phyloP scores from a whole-genome alignment of 441 rosid species.

The Corymbia citriodora region DNA sequence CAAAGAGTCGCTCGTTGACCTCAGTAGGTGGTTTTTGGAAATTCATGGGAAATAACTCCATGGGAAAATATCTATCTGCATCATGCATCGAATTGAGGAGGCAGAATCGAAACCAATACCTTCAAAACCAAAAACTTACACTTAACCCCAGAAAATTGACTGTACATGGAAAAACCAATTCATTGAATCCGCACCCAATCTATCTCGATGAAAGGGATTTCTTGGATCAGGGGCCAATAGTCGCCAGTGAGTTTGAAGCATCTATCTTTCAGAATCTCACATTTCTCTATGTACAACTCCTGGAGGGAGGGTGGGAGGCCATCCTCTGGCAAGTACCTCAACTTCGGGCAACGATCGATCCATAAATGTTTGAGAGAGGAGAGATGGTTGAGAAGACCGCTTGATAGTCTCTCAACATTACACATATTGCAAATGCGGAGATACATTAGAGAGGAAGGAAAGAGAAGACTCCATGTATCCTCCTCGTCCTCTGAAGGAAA shows the following conservation, averaged over 20 bases:
- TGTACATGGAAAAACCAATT: not conserved
- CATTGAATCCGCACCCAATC: not conserved
- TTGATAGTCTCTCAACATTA: not conserved
- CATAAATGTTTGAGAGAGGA: not conserved
- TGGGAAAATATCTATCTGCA: not conserved
- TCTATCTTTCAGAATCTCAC: not conserved
- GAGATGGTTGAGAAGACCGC: not conserved
- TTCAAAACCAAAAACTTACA: not conserved
- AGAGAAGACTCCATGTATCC: not conserved
- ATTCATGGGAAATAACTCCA: not conserved
- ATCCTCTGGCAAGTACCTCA: not conserved
- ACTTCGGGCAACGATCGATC: not conserved
- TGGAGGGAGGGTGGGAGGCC: not conserved
- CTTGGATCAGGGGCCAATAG: not conserved
- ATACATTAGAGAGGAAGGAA: not conserved
- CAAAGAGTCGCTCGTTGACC: not conserved
- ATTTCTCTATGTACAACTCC: not conserved
- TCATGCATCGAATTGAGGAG: not conserved
- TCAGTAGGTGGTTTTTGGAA: not conserved
- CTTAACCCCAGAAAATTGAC: not conserved
- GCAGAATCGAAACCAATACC: not conserved
- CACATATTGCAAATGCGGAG: not conserved
- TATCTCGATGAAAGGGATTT: not conserved
- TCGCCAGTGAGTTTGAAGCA: not conserved
- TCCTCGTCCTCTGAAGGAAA: not conserved